Conservation (phyloP, 345 rosid genomes). For the Geranium brycei region DNA sequence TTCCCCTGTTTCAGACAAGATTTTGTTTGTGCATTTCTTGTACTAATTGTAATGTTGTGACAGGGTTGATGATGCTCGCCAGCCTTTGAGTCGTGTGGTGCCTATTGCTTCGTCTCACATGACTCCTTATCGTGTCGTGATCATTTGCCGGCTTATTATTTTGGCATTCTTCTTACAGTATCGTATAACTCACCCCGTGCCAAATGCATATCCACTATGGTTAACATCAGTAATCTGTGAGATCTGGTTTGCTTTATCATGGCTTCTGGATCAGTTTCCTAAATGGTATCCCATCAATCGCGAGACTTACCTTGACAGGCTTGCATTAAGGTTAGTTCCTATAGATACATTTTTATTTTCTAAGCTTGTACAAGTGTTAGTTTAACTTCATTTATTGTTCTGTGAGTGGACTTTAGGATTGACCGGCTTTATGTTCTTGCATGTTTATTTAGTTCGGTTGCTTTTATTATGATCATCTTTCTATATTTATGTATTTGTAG, state of each 20-base stretch:
- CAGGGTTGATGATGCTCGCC: constrained; percentile 95
- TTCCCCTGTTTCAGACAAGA: not conserved
- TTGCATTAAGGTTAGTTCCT: constrained; percentile 59
- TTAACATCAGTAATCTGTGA: constrained; percentile 91
- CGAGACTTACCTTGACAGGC: constrained; percentile 96
- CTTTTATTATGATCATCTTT: too few relatives aligned
- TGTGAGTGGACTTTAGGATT: too few relatives aligned
- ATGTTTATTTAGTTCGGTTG: too few relatives aligned
- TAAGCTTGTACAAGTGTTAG: not conserved
- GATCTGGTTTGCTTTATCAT: constrained; percentile 98
- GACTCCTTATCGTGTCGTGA: constrained; percentile 76
- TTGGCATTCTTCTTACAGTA: constrained; percentile 96
- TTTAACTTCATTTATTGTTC: not conserved
- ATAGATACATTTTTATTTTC: not conserved
- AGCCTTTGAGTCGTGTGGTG: constrained; percentile 82
- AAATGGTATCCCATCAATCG: constrained; percentile 94
- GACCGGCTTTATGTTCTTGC: too few relatives aligned
- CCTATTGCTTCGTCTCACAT: constrained; percentile 71
- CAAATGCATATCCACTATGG: constrained; percentile 90
- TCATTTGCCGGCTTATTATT: constrained; percentile 87
- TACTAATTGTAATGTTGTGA: not conserved
- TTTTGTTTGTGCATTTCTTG: not conserved
- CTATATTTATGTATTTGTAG: too few relatives aligned
- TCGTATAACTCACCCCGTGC: constrained; percentile 90
- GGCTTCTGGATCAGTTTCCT: constrained; percentile 99